Percentiles rank a stretch among this genome's conserved stretches.
phyloP scores from a whole-genome alignment of 2,329 filamentous ascomycete genomes.

The Exophiala calicioides region DNA sequence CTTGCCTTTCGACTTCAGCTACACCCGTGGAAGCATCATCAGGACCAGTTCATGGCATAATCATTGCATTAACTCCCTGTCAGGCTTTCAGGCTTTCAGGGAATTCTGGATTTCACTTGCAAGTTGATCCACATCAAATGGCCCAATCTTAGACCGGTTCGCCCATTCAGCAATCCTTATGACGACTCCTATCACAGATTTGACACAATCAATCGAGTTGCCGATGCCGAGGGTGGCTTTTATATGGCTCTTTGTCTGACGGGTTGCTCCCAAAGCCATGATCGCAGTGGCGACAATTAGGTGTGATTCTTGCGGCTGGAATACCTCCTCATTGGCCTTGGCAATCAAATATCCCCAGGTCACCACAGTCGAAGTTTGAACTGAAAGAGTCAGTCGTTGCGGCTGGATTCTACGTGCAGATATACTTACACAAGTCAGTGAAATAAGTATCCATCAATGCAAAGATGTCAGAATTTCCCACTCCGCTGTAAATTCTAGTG shows the following conservation, averaged over 20 bases:
- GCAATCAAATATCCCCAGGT: constrained; percentile 16
- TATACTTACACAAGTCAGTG: constrained; percentile 9
- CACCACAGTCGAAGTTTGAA: constrained; percentile 2
- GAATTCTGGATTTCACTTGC: no score
- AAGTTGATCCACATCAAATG: no score
- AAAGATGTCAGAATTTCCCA: constrained; percentile 15
- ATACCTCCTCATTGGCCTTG: constrained; percentile 16
- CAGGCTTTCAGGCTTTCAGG: no score
- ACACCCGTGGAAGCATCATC: no score
- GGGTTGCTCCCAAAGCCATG: constrained; percentile 14
- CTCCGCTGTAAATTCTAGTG: constrained; percentile 3
- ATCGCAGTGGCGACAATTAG: constrained; percentile 17
- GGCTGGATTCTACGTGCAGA: background rate
- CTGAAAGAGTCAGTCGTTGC: background rate
- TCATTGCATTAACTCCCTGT: no score
- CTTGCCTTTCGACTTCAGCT: no score
- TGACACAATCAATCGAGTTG: constrained; percentile 4
- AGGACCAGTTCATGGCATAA: no score
- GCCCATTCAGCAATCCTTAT: constrained; percentile 12
- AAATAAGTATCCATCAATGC: constrained; percentile 7
- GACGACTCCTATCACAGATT: constrained; percentile 6
- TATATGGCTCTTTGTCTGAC: constrained; percentile 17
- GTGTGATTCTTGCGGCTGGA: constrained; percentile 10
- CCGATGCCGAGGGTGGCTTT: constrained; percentile 16
- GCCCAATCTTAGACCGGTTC: no score